phyloP scores from a whole-genome alignment of 768 basidiomycete genomes.

The Phanerochaete carnosa region DNA sequence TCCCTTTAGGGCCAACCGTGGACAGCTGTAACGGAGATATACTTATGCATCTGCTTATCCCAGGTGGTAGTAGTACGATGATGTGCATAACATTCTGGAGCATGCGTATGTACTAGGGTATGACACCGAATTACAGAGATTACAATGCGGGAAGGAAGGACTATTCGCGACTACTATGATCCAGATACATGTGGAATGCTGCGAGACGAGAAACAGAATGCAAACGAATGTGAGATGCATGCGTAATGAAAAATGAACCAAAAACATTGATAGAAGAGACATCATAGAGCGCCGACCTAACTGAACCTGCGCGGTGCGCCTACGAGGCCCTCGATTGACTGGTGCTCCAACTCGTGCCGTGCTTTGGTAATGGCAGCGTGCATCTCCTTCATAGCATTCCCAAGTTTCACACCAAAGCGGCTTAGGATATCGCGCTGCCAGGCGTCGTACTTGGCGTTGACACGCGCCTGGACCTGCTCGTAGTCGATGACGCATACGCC shows the following conservation, averaged over 20 bases:
- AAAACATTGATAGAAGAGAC: not conserved
- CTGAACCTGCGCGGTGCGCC: conserved; percentile 43
- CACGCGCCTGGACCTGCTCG: conserved; percentile 95
- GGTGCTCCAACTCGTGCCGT: conserved; percentile 92
- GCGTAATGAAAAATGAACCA: not conserved
- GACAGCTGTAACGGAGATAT: too few relatives aligned
- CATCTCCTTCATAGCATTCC: conserved; percentile 96
- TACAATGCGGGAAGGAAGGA: conserved; percentile 10
- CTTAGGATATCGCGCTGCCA: conserved; percentile 96
- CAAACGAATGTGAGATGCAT: conserved; percentile 6
- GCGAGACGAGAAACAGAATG: not conserved
- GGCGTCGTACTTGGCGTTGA: conserved; percentile 97
- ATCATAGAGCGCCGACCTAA: not conserved
- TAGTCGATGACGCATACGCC: conserved; percentile 95
- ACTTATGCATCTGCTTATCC: too few relatives aligned
- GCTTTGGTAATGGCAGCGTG: conserved; percentile 91
- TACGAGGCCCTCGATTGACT: conserved; percentile 90
- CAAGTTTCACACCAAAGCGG: conserved; percentile 90
- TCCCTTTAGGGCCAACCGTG: too few relatives aligned
- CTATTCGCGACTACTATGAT: conserved; percentile 5
- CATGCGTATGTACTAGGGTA: conserved; percentile 13
- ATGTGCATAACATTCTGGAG: not conserved
- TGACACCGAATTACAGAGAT: conserved; percentile 16
- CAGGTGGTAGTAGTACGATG: not conserved
- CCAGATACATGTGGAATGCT: conserved; percentile 15